phyloP scores from a whole-genome alignment of 192 early-diverging fungal genomes.

The Geosiphon pyriformis region DNA sequence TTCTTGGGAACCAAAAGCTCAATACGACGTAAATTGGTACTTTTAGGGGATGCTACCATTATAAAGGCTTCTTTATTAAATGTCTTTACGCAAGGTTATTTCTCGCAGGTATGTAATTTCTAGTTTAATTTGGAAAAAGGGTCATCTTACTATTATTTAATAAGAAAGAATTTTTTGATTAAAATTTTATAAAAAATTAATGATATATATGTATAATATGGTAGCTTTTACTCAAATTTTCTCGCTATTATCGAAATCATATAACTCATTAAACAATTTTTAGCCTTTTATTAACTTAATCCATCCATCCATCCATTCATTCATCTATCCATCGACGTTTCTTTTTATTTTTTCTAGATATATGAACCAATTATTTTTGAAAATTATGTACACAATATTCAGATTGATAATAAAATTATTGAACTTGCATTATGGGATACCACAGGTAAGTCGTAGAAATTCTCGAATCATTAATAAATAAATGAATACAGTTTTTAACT shows the following conservation, averaged over 20 bases:
- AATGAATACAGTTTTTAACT: neutral
- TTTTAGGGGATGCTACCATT: conserved; percentile 30
- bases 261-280: neutral
- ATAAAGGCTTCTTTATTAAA: conserved; percentile 37
- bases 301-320: no score
- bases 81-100: conserved; percentile 34
- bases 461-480: neutral
- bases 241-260: no score
- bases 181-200: no score
- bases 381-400: conserved; percentile 33
- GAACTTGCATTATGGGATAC: conserved; percentile 39
- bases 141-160: neutral
- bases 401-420: conserved; percentile 27
- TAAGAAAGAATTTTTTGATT: no score
- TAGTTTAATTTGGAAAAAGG: neutral
- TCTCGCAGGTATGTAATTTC: conserved; percentile 31
- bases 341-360: no score
- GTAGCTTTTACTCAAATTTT: no score
- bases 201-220: no score
- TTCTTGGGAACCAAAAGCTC: neutral
- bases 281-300: neutral
- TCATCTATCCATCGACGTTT: no score
- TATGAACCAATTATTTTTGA: conserved; percentile 43
- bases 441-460: conserved; percentile 25
- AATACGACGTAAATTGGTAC: conserved; percentile 11